Base-by-base conservation (phyloP, 148 eudicot species). In the Agrostemma githago region DNA sequence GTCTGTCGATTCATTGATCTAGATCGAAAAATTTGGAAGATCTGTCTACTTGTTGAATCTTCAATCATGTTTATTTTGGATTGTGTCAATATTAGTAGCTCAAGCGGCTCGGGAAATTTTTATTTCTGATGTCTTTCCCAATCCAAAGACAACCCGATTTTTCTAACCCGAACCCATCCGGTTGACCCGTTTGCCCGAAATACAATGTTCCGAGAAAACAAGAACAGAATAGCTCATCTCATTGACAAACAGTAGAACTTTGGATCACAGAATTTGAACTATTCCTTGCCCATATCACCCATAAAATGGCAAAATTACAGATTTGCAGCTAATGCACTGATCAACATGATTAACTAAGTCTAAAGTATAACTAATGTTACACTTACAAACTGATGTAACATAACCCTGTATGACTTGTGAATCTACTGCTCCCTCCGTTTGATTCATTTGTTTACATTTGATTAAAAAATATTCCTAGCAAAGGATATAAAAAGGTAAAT, bases 41-140 rank as follows among this genome's bases (percentile, higher is more conserved):
- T 72, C 61, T 58, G 76, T 76, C 61, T 12, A 69, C 44, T 20
- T n/a, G 68, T 77, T 70, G 74, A 70, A 76, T 62, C 69, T 17
- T 65, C 0, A 39, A 3, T 48, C 54, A 48, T 48, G 54, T 48
- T 48, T 51, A 12, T 51, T 51, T 51, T 10, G 9, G 53, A 48
- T 48, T 48, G 53, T 2, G 11, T 48, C 12, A 48, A 48, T 48
- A 48, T 48, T 48, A 12, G 53, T 51, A 3, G 4, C 16, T 10
- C 14, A 8, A 48, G 11, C 11, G 16, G 11, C 56, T 51, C 54
- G 15, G 56, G 34, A 26, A 26, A 26, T 26, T 26, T 26, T 26
- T 26, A 1, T 26, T 26, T 26, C 34, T 1, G 1, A 1, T 1
- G 34, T 26, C 34, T 26, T 26, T 26, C 34, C 34, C 34, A 26